These are phyloP conservation scores for Aquilaria agallochum DNA, from an alignment of 441 rosid genomes.

Conservation along the genomic window DNA sequence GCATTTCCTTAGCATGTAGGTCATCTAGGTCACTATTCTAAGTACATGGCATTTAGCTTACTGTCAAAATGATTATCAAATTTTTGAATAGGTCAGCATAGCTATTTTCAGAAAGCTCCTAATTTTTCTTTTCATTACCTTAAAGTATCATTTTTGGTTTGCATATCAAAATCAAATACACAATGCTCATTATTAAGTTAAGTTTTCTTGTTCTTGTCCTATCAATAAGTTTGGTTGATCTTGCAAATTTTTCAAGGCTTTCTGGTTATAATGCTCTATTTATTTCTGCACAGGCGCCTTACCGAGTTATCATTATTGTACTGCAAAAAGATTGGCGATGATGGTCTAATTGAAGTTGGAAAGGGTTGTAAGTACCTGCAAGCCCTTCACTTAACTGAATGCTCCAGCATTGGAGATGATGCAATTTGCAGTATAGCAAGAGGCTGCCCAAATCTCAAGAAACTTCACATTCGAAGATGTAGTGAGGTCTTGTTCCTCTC, in stretches of 20 bases:
- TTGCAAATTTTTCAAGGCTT: background rate
- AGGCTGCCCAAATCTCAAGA: slow-evolving; percentile 81
- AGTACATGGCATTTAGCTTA: too few relatives aligned
- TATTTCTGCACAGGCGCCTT: slow-evolving; percentile 48
- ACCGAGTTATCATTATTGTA: slow-evolving; percentile 75
- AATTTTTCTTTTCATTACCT: too few relatives aligned
- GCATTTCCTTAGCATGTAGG: too few relatives aligned
- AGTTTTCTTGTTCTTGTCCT: too few relatives aligned
- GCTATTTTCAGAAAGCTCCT: too few relatives aligned
- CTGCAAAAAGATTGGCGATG: slow-evolving; percentile 75
- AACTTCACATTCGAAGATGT: slow-evolving; percentile 90
- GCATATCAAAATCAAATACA: background rate
- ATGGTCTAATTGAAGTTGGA: slow-evolving; percentile 74
- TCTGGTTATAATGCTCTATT: slow-evolving; percentile 1
- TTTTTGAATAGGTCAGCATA: too few relatives aligned
- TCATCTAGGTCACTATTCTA: too few relatives aligned
- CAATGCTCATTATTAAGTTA: background rate
- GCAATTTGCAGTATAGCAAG: slow-evolving; percentile 73
- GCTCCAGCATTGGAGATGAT: slow-evolving; percentile 74
- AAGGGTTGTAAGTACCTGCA: slow-evolving; percentile 71
- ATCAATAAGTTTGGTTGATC: background rate
- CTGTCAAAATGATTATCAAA: too few relatives aligned
- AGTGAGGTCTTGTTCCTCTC: slow-evolving; percentile 53
- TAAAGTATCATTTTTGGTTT: too few relatives aligned
- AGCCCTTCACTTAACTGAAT: slow-evolving; percentile 85